A percentile compares a stretch with the other conserved stretches of the same genome.
Evolutionary conservation across 2,329 filamentous ascomycete genomes (phyloP).

Genomic region (Fusarium nanum): DNA sequence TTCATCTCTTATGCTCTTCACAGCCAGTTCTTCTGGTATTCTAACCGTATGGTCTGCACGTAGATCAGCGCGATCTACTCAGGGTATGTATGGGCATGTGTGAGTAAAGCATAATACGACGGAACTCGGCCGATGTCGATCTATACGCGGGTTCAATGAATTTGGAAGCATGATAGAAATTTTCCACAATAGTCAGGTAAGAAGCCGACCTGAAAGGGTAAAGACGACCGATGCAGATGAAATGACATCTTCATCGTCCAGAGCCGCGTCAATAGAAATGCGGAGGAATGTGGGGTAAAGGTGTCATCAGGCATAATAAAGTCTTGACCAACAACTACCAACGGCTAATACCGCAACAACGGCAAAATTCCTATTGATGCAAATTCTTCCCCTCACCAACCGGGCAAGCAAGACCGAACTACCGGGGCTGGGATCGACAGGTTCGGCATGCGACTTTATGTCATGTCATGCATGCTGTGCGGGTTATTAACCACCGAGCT

Average conservation of each 20-base stretch:
- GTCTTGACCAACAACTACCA: background rate
- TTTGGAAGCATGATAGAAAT: background rate
- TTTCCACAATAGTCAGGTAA: background rate
- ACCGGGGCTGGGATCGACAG: conserved; percentile 21
- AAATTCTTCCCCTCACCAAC: conserved; percentile 33
- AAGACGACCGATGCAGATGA: conserved; percentile 22
- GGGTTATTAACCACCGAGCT: conserved; percentile 21
- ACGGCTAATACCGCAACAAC: conserved; percentile 15
- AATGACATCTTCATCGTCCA: conserved; percentile 5
- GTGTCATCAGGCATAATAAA: conserved; percentile 15
- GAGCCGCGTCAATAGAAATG: conserved; percentile 37
- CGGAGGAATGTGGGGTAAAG: conserved; percentile 26
- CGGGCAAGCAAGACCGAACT: conserved; percentile 31
- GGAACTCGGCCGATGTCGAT: background rate
- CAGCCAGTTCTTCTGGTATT: no score
- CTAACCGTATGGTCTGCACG: no score
- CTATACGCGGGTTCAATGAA: background rate
- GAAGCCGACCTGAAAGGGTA: background rate
- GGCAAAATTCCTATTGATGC: conserved; percentile 39
- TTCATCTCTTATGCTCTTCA: no score
- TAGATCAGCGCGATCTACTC: background rate
- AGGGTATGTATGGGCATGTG: background rate
- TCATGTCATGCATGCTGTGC: conserved; percentile 12
- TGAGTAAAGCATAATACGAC: background rate
- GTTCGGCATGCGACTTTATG: conserved; percentile 11